Base-by-base conservation (phyloP, 2,329 filamentous ascomycete genomes). In the Aspergillus fumigatiaffinis region DNA sequence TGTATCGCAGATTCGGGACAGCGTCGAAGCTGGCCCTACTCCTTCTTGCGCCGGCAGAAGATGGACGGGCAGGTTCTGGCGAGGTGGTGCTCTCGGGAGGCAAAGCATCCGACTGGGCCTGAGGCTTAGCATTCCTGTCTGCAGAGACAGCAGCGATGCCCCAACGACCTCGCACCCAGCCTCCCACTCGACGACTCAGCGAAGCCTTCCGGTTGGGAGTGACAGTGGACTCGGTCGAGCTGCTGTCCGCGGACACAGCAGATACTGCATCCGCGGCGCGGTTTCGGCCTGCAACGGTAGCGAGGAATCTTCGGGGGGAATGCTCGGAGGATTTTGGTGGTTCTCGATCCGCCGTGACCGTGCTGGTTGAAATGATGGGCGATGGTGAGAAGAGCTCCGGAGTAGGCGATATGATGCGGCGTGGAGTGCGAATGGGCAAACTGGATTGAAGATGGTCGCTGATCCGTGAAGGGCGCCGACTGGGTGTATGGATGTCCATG, bases 401-500 rank as follows among this genome's bases (percentile, higher is more conserved):
- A 63, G 74, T 71, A 52, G 80, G 66, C 44, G 77, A 69, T 10
- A 79, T 71, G 62, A 82, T 76, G 53, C 79, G 77, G 17, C 76
- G 77, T 55, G 80, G 79, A 32, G 77, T 74, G 47, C 76, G 70
- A 38, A 68, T 60, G 6, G 63, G 61, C 3, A 54, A 70, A 79
- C 25, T 83, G 75, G 32, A 79, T 78, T 52, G 81, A 71, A 60
- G 85, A 68, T 38, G 32, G 14, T 23, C 78, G 20, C 87, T 84
- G 57, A 94, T 82, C 66, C 95, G 90, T 35, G 89, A 90, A 0
- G 91, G 90, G 3, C 89, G 84, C 1, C 83, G 82, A 66, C 88
- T 87, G 4, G 95, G 80, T 0, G 89, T 92, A 71, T 96, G 92
- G 51, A 96, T 95, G 69, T 97, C 93, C 71, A 96, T 87, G 2